Percentiles rank a stretch among this genome's conserved stretches.
phyloP scores from a whole-genome alignment of 768 basidiomycete genomes.

The Hypholoma sublateritium region DNA sequence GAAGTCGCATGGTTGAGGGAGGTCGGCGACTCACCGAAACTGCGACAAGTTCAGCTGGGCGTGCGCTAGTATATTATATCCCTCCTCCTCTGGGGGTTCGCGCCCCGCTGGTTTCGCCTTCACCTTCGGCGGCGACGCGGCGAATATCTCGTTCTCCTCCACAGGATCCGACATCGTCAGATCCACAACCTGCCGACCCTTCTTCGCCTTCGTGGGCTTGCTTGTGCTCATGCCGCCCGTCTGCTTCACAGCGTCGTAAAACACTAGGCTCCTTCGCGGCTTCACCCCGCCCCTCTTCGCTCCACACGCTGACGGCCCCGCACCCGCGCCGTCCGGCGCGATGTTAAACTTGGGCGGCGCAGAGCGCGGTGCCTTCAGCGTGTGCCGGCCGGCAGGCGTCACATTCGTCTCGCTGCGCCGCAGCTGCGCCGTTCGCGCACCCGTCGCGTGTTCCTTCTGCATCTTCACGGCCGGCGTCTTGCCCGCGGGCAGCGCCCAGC shows the following conservation, averaged over 20 bases:
- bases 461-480: slow-evolving; percentile 12
- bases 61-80: slow-evolving; percentile 10
- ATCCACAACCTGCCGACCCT: slow-evolving; percentile 12
- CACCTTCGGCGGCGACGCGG: neutral
- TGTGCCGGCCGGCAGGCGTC: slow-evolving; percentile 40
- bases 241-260: slow-evolving; percentile 8
- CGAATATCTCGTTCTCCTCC: slow-evolving; percentile 1
- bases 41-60: slow-evolving; percentile 14
- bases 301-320: neutral
- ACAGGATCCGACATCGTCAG: slow-evolving; percentile 9
- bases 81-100: slow-evolving; percentile 7
- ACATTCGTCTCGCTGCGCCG: slow-evolving; percentile 45
- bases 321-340: neutral
- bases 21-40: slow-evolving; percentile 18
- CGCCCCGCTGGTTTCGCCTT: neutral
- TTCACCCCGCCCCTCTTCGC: neutral
- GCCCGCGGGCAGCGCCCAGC: slow-evolving; percentile 18
- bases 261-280: neutral
- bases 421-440: slow-evolving; percentile 19
- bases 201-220: neutral
- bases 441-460: slow-evolving; percentile 21
- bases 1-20: no score
- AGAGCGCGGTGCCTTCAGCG: slow-evolving; percentile 17
- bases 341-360: slow-evolving; percentile 16
- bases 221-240: neutral